Percentiles rank a stretch among this genome's conserved stretches.
Evolutionary conservation across 192 early-diverging fungal genomes (phyloP).

Genomic region (Lobosporangium transversale): DNA sequence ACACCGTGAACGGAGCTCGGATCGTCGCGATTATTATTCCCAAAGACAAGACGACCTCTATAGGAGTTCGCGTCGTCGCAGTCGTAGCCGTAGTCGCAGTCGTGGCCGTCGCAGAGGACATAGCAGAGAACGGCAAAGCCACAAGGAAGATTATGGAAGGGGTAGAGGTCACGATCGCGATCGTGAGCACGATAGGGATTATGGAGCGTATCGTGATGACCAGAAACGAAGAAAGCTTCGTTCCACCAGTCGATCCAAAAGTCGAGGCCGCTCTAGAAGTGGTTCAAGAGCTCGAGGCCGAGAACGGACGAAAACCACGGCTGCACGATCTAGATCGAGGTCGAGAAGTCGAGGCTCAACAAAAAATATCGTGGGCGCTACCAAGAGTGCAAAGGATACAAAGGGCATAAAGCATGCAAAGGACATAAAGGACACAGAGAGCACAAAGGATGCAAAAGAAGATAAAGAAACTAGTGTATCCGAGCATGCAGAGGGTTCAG

Average conservation of each 20-base stretch:
- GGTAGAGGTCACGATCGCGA: constrained; percentile 25
- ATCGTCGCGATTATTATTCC: constrained; percentile 10
- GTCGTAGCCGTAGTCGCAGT: constrained; percentile 38
- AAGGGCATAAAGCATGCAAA: too few species aligned
- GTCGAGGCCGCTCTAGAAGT: constrained; percentile 18
- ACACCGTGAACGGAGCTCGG: constrained; percentile 19
- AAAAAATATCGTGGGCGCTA: too few species aligned
- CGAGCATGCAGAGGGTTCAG: not conserved
- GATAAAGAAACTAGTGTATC: not conserved
- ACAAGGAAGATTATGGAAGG: constrained; percentile 16
- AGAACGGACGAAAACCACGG: not conserved
- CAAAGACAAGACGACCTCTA: constrained; percentile 14
- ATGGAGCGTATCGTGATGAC: constrained; percentile 6
- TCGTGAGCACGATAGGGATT: constrained; percentile 18
- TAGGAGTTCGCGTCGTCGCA: constrained; percentile 38
- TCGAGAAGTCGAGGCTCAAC: too few species aligned
- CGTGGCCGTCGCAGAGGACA: constrained; percentile 39
- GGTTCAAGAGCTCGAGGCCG: constrained; percentile 10
- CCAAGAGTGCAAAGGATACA: too few species aligned
- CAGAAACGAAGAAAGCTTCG: constrained; percentile 18
- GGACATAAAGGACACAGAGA: not conserved
- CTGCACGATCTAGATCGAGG: constrained; percentile 26
- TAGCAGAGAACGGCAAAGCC: constrained; percentile 10
- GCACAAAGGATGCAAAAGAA: not conserved
- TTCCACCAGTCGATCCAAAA: constrained; percentile 29